Conservation (phyloP, 805 yeast species). For the Blastobotrys parvus region DNA sequence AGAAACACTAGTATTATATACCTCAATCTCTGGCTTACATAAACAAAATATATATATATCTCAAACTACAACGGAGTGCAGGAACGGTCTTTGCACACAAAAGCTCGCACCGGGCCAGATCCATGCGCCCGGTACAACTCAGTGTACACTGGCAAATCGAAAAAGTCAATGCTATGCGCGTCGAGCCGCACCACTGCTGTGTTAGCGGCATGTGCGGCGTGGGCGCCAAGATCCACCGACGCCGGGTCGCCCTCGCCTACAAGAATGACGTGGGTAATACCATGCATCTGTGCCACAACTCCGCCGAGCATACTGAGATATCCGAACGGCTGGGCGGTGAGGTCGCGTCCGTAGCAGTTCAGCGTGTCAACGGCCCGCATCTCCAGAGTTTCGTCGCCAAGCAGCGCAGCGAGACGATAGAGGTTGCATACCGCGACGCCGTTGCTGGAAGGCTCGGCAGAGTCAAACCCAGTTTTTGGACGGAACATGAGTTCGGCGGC, state of each 20-base stretch:
- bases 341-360: conserved; percentile 17
- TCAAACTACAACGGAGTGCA: conserved; percentile 4
- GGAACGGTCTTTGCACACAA: conserved; percentile 11
- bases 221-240: conserved; percentile 2
- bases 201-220: conserved; percentile 5
- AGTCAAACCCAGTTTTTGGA: conserved; percentile 30
- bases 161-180: conserved; percentile 10
- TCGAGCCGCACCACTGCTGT: conserved; percentile 13
- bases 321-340: conserved; percentile 21
- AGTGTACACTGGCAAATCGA: conserved; percentile 5
- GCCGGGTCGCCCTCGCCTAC: conserved; percentile 11
- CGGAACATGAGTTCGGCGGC: conserved; percentile 24
- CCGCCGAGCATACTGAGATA: conserved; percentile 18
- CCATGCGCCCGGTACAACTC: conserved; percentile 9
- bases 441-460: conserved; percentile 32
- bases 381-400: conserved; percentile 9
- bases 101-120: conserved; percentile 2
- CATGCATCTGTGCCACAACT: conserved; percentile 9
- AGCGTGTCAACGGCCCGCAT: conserved; percentile 10
- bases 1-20: background rate
- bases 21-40: background rate
- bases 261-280: conserved; percentile 11
- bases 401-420: conserved; percentile 17
- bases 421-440: conserved; percentile 29
- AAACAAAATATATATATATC: background rate